These are phyloP conservation scores for Umbelopsis sp. DNA, from an alignment of 192 early-diverging fungal genomes.

Conservation along the genomic window DNA sequence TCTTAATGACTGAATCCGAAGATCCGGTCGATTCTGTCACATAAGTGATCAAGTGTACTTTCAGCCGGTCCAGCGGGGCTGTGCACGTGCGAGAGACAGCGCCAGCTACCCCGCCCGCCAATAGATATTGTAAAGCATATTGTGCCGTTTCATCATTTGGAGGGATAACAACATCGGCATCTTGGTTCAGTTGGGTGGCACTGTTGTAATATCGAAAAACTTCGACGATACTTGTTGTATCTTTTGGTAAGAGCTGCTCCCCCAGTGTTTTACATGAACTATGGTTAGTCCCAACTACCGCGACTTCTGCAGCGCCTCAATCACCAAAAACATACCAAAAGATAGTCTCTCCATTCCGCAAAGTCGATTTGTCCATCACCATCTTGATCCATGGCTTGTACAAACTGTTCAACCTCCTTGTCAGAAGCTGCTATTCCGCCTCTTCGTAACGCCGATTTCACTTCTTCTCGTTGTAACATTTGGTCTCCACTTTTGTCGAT, in stretches of 20 bases:
- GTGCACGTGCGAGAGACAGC: conserved; percentile 71
- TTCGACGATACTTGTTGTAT: conserved; percentile 55
- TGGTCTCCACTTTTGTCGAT: conserved; percentile 62
- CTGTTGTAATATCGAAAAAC: conserved; percentile 63
- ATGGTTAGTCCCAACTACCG: background rate
- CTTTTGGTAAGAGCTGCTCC: conserved; percentile 57
- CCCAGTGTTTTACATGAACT: background rate
- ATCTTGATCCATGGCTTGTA: conserved; percentile 64
- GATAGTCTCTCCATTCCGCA: conserved; percentile 66
- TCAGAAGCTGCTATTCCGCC: conserved; percentile 63
- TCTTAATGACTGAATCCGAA: background rate
- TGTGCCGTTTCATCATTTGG: conserved; percentile 44
- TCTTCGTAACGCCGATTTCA: conserved; percentile 49
- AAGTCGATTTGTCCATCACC: conserved; percentile 63
- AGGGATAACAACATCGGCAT: conserved; percentile 67
- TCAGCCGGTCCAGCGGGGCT: conserved; percentile 74
- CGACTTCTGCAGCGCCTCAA: background rate
- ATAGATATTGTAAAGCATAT: conserved; percentile 61
- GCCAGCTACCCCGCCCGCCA: conserved; percentile 72
- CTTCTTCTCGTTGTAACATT: conserved; percentile 54
- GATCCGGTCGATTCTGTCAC: conserved; percentile 13
- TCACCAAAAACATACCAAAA: conserved; percentile 43
- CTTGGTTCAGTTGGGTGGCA: conserved; percentile 62
- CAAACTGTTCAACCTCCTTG: conserved; percentile 58
- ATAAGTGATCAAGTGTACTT: conserved; percentile 58